A percentile compares a stretch with the other conserved stretches of the same genome.
phyloP scores from a whole-genome alignment of 2,329 filamentous ascomycete species.

The Clonostachys solani region DNA sequence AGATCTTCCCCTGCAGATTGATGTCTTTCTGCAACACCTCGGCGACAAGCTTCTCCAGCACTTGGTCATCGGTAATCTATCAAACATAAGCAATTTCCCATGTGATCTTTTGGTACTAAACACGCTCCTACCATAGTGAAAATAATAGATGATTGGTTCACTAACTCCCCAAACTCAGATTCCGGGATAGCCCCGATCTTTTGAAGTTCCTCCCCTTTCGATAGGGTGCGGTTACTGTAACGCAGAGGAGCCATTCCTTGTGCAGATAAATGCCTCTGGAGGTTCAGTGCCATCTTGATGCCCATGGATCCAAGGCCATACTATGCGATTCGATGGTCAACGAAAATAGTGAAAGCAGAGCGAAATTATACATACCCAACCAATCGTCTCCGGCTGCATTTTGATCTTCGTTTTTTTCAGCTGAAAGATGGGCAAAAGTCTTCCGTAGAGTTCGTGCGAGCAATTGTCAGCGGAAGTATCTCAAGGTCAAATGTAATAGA shows the following conservation, averaged over 20 bases:
- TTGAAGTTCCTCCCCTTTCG: constrained; percentile 28
- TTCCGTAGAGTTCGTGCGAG: no score
- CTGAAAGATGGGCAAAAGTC: no score
- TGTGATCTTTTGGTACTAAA: background rate
- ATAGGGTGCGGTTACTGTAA: constrained; percentile 41
- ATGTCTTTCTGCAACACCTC: background rate
- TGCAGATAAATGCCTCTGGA: constrained; percentile 33
- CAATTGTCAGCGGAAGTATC: no score
- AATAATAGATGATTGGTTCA: constrained; percentile 28
- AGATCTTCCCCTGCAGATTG: constrained; percentile 25
- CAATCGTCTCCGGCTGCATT: no score
- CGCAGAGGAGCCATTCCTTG: constrained; percentile 15
- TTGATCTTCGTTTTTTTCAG: no score
- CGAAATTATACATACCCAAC: no score
- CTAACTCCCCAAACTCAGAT: constrained; percentile 23
- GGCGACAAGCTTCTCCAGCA: no score
- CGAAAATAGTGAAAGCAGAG: no score
- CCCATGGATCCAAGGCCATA: constrained; percentile 47
- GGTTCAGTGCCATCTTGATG: constrained; percentile 40
- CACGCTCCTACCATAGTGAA: constrained; percentile 29
- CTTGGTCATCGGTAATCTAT: background rate
- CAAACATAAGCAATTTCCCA: no score
- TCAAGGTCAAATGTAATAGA: no score
- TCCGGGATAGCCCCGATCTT: constrained; percentile 19
- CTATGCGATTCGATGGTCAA: no score